Base-by-base conservation (phyloP, 2,329 filamentous ascomycete species). In the Atkinsonella texensis region DNA sequence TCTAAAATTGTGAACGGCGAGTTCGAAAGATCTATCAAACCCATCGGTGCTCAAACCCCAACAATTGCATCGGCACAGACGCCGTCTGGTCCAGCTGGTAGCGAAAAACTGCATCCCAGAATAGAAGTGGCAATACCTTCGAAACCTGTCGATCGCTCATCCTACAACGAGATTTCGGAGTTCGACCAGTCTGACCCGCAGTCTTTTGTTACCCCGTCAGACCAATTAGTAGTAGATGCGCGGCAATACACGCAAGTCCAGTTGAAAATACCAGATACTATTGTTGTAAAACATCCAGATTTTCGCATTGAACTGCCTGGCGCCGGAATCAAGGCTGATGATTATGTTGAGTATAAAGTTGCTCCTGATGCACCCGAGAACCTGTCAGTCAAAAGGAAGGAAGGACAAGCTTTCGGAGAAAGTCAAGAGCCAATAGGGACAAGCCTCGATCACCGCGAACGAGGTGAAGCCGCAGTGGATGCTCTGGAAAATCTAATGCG, bases 391-490 rank as follows among this genome's bases (percentile, higher is more conserved):
- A 74, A 77, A 56, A 84, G 80, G 59, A 64, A 75, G 52, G 82
- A 79, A 54, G 68, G 69, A 39, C 70, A 74, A 23, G 69, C 71
- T 20, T 65, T 69, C 18, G 71, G 77, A 48, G 74, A 73, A 8
- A 74, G 77, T 12, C 76, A 79, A 51, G 79, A 77, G 48, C 66
- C 79, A 2, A 70, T 84, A 18, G 74, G 79, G 15, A 68, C 83
- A 44, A 81, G 80, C 42, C 72, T 89, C 2, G 89, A 94, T 61
- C 87, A 95, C 65, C 84, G 85, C 48, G 84, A 94, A 59, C 83
- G 89, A 60, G 86, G 85, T 4, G 84, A 95, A 59, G 76, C 80
- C 11, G 85, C 87, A 43, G 74, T 90, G 45, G 72, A 83, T 50
- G 81, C 83, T 51, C 70, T 98, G 12, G 79, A 85, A 52, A 77